phyloP scores from a whole-genome alignment of 2,329 filamentous ascomycete genomes.

The Pseudonectria buxi region DNA sequence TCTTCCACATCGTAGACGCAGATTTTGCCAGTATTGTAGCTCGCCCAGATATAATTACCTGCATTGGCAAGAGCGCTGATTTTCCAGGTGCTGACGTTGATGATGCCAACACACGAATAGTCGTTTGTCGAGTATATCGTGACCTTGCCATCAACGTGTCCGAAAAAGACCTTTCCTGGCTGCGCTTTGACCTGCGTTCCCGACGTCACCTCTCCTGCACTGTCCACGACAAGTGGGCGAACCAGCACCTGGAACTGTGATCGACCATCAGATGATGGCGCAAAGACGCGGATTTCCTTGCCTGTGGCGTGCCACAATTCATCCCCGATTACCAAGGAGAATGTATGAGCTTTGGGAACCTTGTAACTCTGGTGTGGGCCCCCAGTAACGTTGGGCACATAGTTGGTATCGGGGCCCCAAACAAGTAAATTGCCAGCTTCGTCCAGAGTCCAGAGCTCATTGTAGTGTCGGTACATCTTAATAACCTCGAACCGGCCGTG shows the following conservation, averaged over 20 bases:
- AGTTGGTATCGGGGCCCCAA: conserved; percentile 70
- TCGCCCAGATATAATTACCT: conserved; percentile 82
- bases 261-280: conserved; percentile 62
- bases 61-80: conserved; percentile 82
- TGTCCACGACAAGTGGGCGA: conserved; percentile 61
- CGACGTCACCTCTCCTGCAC: conserved; percentile 80
- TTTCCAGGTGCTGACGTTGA: conserved; percentile 90
- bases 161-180: conserved; percentile 77
- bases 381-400: conserved; percentile 66
- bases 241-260: conserved; percentile 69
- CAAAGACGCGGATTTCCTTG: conserved; percentile 80
- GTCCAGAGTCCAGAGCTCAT: conserved; percentile 91
- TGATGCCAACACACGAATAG: conserved; percentile 68
- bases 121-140: conserved; percentile 80
- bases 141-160: conserved; percentile 88
- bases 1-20: conserved; percentile 82
- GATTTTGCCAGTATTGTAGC: conserved; percentile 88
- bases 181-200: conserved; percentile 69
- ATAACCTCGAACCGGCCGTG: conserved; percentile 75
- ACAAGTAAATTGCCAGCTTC: conserved; percentile 80
- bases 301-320: conserved; percentile 83
- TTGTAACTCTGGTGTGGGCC: conserved; percentile 68
- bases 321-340: conserved; percentile 79
- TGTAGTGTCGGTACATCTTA: conserved; percentile 77
- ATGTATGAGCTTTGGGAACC: conserved; percentile 73